Evolutionary conservation across 73 alveolate species (phyloP), one percentile per base, ranked within the genome.

Genomic region (Paramecium octaurelia): DNA sequence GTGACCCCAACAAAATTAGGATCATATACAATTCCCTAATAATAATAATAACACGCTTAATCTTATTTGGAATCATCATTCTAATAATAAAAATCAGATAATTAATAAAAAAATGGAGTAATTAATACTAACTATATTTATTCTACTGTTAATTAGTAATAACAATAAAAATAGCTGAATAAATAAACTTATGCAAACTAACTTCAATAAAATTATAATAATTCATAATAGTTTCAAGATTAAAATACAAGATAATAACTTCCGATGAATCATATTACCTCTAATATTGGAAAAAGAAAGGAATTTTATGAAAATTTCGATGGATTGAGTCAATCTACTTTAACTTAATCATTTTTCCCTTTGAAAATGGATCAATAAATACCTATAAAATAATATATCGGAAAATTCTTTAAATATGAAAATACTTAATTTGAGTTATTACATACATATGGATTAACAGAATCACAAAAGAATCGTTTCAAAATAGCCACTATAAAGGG

Each of bases 291-390:
- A 16, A 14, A 27, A 27, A 34, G 43, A 3, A 43, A 77, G 10
- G 50, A 46, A 21, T 77, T 77, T 77, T 8, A 40, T 2, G 90
- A 77, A 77, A 77, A 77, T 42, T 77, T 77, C 43, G 90, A 77
- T 77, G 90, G 90, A 40, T 46, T 77, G 36, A 77, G 90, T 42
- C 12, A 40, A 43, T 77, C 90, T 21, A 40, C 90, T 16, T 23
- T 16, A 42, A 43, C 73, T 23, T n/a, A 40, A 43, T 24, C 20
- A 11, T 29, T 10, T 23, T 77, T 9, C 27, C 90, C 90, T 77
- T 77, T 77, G 57, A 77, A 43, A 77, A 40, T 46, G 69, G 24
- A 77, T 42, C 54, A 77, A 21, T 42, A 77, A 14, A 40, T 77
- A 20, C 42, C 42, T 9, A 40, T 77, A 0, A 77, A 77, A 24